phyloP scores from a whole-genome alignment of 257 asterid species.

The Gentiana macrophylla region DNA sequence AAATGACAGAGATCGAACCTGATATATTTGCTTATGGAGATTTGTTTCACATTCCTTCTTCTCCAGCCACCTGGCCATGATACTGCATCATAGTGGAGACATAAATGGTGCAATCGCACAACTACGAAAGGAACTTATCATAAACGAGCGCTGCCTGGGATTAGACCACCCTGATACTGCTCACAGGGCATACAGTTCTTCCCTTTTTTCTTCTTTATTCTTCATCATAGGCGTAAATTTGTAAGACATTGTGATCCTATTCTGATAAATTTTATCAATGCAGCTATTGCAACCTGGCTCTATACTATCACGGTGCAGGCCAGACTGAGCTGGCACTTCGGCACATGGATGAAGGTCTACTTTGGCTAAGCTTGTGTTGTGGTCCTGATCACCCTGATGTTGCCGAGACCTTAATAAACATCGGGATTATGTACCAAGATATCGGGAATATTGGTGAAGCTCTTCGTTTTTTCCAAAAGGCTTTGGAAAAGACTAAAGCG shows the following conservation, averaged over 20 bases:
- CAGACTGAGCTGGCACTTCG: slow-evolving; percentile 92
- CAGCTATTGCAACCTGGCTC: slow-evolving; percentile 99
- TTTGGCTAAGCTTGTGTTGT: slow-evolving; percentile 64
- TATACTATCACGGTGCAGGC: slow-evolving; percentile 91
- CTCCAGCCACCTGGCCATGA: slow-evolving; percentile 93
- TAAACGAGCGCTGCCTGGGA: slow-evolving; percentile 97
- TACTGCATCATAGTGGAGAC: slow-evolving; percentile 96
- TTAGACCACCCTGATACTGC: slow-evolving; percentile 99
- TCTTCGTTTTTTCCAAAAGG: slow-evolving; percentile 91
- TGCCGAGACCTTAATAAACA: slow-evolving; percentile 91
- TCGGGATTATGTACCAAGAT: slow-evolving; percentile 99
- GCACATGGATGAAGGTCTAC: slow-evolving; percentile 89
- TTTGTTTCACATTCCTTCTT: neutral
- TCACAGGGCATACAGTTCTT: slow-evolving; percentile 55
- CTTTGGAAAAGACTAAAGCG: slow-evolving; percentile 75
- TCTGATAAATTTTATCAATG: slow-evolving; percentile 11
- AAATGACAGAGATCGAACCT: too few relatives aligned
- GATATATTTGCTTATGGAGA: too few relatives aligned
- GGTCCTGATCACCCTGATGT: slow-evolving; percentile 98
- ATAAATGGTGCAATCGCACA: slow-evolving; percentile 96
- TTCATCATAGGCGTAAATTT: too few relatives aligned
- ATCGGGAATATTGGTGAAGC: slow-evolving; percentile 79
- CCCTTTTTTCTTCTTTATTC: neutral
- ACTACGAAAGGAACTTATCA: slow-evolving; percentile 96
- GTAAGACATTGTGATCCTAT: too few relatives aligned